These are phyloP conservation scores for Vicia sativa DNA, from an alignment of 306 rosid genomes.

Conservation along the genomic window DNA sequence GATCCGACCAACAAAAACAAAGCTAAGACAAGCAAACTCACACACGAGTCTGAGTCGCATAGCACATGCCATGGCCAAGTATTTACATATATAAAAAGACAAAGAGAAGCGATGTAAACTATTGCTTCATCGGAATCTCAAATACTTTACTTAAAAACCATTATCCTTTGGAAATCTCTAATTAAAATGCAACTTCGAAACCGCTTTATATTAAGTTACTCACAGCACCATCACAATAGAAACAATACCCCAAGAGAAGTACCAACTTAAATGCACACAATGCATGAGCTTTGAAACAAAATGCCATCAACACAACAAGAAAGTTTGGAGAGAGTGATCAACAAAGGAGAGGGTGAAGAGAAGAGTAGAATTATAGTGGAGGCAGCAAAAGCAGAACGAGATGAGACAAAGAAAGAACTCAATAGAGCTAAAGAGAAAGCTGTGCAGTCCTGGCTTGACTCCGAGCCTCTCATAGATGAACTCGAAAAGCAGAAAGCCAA, in stretches of 20 bases:
- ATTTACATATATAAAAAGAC: slow-evolving; percentile 24
- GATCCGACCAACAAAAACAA: not conserved
- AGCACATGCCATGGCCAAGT: slow-evolving; percentile 6
- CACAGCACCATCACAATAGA: not conserved
- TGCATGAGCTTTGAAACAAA: slow-evolving; percentile 5
- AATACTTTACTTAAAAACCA: not conserved
- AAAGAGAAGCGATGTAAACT: slow-evolving; percentile 24
- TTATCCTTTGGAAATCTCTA: slow-evolving; percentile 28
- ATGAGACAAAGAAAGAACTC: slow-evolving; percentile 43
- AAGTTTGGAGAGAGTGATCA: slow-evolving; percentile 12
- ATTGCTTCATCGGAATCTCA: slow-evolving; percentile 34
- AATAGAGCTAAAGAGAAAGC: slow-evolving; percentile 53
- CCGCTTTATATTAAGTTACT: not conserved
- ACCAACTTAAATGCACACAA: slow-evolving; percentile 15
- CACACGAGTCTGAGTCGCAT: not conserved
- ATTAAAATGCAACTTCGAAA: not conserved
- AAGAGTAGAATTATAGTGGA: slow-evolving; percentile 29
- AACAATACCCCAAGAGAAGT: not conserved
- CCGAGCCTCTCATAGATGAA: slow-evolving; percentile 63
- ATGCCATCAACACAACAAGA: slow-evolving; percentile 23
- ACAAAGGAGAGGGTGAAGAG: slow-evolving; percentile 11
- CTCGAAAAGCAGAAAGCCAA: slow-evolving; percentile 50
- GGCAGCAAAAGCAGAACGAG: slow-evolving; percentile 48
- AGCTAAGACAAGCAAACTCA: not conserved
- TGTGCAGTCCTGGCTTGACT: slow-evolving; percentile 64